These are phyloP conservation scores for Aureobasidium pullulans DNA, from an alignment of 2,329 filamentous ascomycete genomes.

Conservation along the genomic window DNA sequence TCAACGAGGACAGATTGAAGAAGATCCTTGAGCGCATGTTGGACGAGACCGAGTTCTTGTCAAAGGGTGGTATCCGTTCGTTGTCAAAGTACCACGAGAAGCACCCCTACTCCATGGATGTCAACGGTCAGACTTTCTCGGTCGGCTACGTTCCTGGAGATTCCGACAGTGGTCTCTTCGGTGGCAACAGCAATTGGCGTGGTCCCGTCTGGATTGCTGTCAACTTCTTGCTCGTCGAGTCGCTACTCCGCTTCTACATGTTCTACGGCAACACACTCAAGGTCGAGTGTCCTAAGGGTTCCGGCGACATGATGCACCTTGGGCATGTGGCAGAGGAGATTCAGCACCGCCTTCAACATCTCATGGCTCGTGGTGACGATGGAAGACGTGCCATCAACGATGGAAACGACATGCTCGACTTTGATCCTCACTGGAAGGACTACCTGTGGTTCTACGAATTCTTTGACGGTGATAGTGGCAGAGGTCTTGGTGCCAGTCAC, in stretches of 20 bases:
- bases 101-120: conserved; percentile 88
- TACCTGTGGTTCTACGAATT: conserved; percentile 96
- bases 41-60: conserved; percentile 87
- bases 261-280: conserved; percentile 87
- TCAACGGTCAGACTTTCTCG: conserved; percentile 82
- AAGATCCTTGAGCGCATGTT: conserved; percentile 89
- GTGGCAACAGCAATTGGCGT: conserved; percentile 97
- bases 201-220: conserved; percentile 92
- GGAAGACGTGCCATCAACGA: conserved; percentile 84
- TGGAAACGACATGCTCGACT: conserved; percentile 78
- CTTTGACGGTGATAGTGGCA: conserved; percentile 87
- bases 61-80: conserved; percentile 82
- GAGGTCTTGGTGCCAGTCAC: conserved; percentile 84
- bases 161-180: conserved; percentile 89
- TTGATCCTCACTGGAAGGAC: conserved; percentile 87
- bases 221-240: conserved; percentile 91
- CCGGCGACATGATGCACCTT: conserved; percentile 90
- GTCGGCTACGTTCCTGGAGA: conserved; percentile 92
- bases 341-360: conserved; percentile 86
- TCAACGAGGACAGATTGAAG: conserved; percentile 85
- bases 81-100: conserved; percentile 88
- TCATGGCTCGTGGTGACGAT: conserved; percentile 78
- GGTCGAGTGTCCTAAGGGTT: conserved; percentile 89
- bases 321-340: conserved; percentile 92
- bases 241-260: conserved; percentile 89